phyloP scores from a whole-genome alignment of 164 flowering plant species.

The Liquidambar formosana region DNA sequence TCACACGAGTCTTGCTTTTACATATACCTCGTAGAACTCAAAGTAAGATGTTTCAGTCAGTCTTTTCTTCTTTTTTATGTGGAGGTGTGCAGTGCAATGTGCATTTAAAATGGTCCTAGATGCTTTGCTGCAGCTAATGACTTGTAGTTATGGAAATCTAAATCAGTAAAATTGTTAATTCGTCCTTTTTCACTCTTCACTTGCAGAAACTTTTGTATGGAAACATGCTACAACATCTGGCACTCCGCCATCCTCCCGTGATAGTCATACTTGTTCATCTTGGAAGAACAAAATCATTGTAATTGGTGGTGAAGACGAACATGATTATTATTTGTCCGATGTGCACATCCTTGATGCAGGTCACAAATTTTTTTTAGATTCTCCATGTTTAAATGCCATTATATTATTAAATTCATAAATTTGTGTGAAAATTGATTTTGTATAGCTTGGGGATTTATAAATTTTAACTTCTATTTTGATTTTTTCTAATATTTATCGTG shows the following conservation, averaged over 20 bases:
- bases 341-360: conserved; percentile 94
- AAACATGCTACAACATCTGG: conserved; percentile 70
- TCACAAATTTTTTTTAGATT: conserved; percentile 14
- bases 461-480: background rate
- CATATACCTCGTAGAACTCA: no score
- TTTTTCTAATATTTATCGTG: background rate
- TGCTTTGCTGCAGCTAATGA: background rate
- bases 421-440: background rate
- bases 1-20: no score
- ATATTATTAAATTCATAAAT: background rate
- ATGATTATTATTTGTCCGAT: conserved; percentile 83
- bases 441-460: background rate
- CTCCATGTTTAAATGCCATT: background rate
- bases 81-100: no score
- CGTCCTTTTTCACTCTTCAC: background rate
- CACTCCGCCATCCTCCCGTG: conserved; percentile 82
- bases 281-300: conserved; percentile 83
- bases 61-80: no score
- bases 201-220: conserved; percentile 84
- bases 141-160: background rate
- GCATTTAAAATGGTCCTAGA: no score
- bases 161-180: background rate
- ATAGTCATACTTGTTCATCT: conserved; percentile 93
- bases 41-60: no score
- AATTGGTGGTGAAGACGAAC: conserved; percentile 91